Conservation (phyloP, 2,329 filamentous ascomycete species). For the Beauveria asiatica region DNA sequence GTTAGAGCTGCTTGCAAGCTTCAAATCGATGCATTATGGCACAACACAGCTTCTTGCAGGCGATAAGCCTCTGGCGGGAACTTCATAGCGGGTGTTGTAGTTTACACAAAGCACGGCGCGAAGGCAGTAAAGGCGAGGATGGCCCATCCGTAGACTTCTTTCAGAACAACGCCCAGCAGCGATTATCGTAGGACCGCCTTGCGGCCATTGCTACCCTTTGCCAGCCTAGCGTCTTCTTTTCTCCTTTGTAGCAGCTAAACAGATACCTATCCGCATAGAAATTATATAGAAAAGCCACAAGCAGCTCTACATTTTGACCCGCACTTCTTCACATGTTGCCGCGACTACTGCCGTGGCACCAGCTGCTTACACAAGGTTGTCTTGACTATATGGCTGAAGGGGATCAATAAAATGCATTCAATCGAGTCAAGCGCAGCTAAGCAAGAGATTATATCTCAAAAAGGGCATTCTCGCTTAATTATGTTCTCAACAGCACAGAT, state of each 20-base stretch:
- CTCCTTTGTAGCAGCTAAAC: background rate
- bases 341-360: too few relatives aligned
- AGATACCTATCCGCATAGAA: background rate
- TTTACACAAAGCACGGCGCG: constrained; percentile 4
- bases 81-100: background rate
- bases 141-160: background rate
- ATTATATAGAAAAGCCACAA: background rate
- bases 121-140: constrained; percentile 11
- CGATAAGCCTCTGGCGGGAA: background rate
- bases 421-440: too few relatives aligned
- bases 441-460: too few relatives aligned
- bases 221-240: background rate
- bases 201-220: background rate
- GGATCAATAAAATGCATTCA: too few relatives aligned
- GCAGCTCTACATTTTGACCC: background rate
- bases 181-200: constrained; percentile 5
- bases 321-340: background rate
- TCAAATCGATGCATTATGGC: background rate
- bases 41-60: background rate
- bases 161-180: background rate
- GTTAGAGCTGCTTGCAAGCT: constrained; percentile 13
- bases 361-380: too few relatives aligned
- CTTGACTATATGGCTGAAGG: too few relatives aligned
- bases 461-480: too few relatives aligned
- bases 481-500: too few relatives aligned